Evolutionary conservation across 805 yeast species (phyloP).

Genomic region (Candida bentonensis): DNA sequence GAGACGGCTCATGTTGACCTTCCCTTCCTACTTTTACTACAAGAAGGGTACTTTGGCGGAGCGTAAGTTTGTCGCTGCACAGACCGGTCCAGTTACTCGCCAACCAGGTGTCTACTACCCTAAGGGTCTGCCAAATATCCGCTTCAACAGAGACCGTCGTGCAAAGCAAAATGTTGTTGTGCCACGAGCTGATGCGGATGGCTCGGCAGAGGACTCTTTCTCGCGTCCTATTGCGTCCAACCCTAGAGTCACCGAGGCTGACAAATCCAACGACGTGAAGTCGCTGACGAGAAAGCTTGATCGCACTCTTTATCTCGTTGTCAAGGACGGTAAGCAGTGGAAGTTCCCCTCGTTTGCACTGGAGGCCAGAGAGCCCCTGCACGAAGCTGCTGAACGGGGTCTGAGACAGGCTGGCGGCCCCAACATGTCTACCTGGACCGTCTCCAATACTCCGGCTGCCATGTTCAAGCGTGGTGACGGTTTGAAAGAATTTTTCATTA

Average conservation of each 20-base stretch:
- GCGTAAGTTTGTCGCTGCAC: slow-evolving; percentile 61
- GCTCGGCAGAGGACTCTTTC: slow-evolving; percentile 38
- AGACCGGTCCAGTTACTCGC: slow-evolving; percentile 57
- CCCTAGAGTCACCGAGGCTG: slow-evolving; percentile 68
- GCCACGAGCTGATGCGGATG: slow-evolving; percentile 39
- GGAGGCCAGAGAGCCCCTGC: slow-evolving; percentile 38
- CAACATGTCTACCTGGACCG: slow-evolving; percentile 71
- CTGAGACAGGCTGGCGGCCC: slow-evolving; percentile 60
- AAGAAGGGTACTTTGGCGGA: slow-evolving; percentile 82
- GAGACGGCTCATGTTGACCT: slow-evolving; percentile 92
- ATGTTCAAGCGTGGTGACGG: slow-evolving; percentile 32
- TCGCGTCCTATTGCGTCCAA: slow-evolving; percentile 56
- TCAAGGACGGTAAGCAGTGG: slow-evolving; percentile 45
- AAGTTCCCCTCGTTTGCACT: slow-evolving; percentile 59
- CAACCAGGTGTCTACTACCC: slow-evolving; percentile 70
- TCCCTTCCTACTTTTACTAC: slow-evolving; percentile 86
- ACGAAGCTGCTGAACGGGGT: slow-evolving; percentile 62
- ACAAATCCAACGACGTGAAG: slow-evolving; percentile 40
- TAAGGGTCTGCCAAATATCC: slow-evolving; percentile 73
- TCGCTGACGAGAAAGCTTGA: slow-evolving; percentile 70
- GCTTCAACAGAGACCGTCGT: slow-evolving; percentile 80
- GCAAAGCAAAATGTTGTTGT: slow-evolving; percentile 63
- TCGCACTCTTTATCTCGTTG: slow-evolving; percentile 64
- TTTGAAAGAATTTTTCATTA: slow-evolving; percentile 55
- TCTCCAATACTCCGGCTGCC: slow-evolving; percentile 80